Evolutionary conservation across 495 filamentous ascomycete genomes (phyloP), one percentile per base, ranked within the genome.

Genomic region (Daldinia vernicosa): DNA sequence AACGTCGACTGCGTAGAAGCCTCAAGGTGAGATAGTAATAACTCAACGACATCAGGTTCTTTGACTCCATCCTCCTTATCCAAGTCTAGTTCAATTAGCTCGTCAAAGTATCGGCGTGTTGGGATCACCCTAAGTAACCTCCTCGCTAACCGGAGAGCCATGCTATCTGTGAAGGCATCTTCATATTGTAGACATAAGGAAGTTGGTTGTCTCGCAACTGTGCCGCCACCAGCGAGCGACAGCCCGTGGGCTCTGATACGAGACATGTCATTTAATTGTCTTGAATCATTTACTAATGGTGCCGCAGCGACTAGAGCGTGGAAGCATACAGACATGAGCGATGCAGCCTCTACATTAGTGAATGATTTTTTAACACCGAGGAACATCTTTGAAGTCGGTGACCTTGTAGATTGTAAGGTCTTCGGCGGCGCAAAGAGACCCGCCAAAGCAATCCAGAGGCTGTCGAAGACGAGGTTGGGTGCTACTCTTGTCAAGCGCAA

Each of bases 391-490:
- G 76, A 64, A 5, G 80, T 80, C 6, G 79, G 77, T 8, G 80
- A 83, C 6, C 79, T 79, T 51, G 77, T 72, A 28, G 73, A 73
- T 68, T 84, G 80, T 14, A 93, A 82, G 19, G 85, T 78, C 56
- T 82, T 83, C 2, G 91, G 90, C 0, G 89, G 88, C 26, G 84
- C 81, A 74, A 93, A 95, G 12, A 95, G 78, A 37, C 84, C 81
- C 24, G 88, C 88, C n/a, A 90, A 76, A 7, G 90, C 86, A 74
- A 84, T 84, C 93, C 93, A 96, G 5, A 97, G 79, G 66, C 90
- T 93, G 70, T 94, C 86, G 56, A 93, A 89, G 0, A 93, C 84
- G 60, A 93, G 78, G 45, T 75, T 85, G 33, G 81, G 86, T 14
- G 77, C 82, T 55, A 79, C 77, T 57, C 80, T 82, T 40, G 83